phyloP scores from a whole-genome alignment of 352 stramenopile species.

The Sclerospora graminicola region DNA sequence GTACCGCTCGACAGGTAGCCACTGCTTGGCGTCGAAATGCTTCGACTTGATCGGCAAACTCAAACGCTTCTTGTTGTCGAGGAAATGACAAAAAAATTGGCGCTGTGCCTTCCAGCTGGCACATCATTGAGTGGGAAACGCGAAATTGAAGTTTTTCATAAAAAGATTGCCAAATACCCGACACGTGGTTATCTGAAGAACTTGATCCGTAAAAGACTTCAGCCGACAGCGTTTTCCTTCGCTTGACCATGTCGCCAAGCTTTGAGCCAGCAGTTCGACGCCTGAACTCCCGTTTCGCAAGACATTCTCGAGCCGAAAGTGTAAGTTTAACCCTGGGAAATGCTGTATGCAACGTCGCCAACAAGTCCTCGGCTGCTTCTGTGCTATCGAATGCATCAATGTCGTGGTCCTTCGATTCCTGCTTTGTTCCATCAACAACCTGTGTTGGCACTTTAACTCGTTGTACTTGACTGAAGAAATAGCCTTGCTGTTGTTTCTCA shows the following conservation, averaged over 20 bases:
- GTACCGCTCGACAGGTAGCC: background rate
- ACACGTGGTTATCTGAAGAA: background rate
- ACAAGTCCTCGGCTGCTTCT: conserved; percentile 22
- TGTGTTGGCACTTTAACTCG: background rate
- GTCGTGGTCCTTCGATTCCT: background rate
- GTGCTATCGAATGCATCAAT: conserved; percentile 16
- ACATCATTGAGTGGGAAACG: conserved; percentile 61
- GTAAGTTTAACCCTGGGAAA: conserved; percentile 43
- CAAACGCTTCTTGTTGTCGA: conserved; percentile 69
- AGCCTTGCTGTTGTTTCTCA: conserved; percentile 33
- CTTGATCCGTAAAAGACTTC: conserved; percentile 25
- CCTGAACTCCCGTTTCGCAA: conserved; percentile 13
- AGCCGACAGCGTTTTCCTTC: conserved; percentile 22
- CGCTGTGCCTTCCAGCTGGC: conserved; percentile 66
- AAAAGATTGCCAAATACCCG: conserved; percentile 32
- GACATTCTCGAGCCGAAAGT: conserved; percentile 21
- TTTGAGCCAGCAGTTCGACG: conserved; percentile 1
- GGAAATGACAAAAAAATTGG: conserved; percentile 54
- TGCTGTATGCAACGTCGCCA: conserved; percentile 29
- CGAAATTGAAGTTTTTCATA: conserved; percentile 72
- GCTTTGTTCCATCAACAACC: background rate
- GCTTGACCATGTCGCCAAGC: conserved; percentile 12
- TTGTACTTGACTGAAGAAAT: conserved; percentile 33
- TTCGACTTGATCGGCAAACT: conserved; percentile 57
- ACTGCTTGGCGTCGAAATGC: conserved; percentile 24